Evolutionary conservation across 345 rosid species (phyloP), one percentile per base, ranked within the genome.

Genomic region (Aquilaria malaccensis): DNA sequence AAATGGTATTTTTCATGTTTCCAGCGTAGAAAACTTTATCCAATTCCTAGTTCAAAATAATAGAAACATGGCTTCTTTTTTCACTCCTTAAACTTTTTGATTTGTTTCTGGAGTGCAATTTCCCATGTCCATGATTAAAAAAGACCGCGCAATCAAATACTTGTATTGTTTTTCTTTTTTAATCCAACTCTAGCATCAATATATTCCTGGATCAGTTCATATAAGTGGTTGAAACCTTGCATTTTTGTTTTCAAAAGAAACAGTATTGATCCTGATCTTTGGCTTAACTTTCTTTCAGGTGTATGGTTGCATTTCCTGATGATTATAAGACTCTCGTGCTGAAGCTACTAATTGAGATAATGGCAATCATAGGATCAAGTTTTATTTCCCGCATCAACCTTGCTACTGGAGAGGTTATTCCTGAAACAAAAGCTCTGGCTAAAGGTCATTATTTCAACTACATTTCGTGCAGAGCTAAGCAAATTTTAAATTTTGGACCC

Each of bases 261-360:
- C 32, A 12, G 32, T 57, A 9, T 52, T 22, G 49, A 37, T 55
- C 58, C 33, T 50, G 63, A 48, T 52, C 32, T 58, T 55, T 62
- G 56, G 12, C 64, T 48, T 61, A 59, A 58, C 14, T 15, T 54
- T 56, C 14, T 64, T 50, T 63, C 83, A 90, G 99, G 99, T 94
- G 96, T 75, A 77, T 72, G 83, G 79, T 86, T 73, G 97, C 97
- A 78, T 90, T 94, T 76, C 99, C 99, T 50, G 95, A 86, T 63
- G 95, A 94, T 77, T 88, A 83, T 64, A 84, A 64, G 71, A 75
- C 71, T 67, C 91, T 94, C 2, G 89, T 88, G 45, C 99, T 96
- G 9, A 90, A 81, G 83, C 75, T 94, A 60, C 73, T 94, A 56
- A 57, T 82, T 51, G 99, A 94, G 80, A 84, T 89, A 67, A 90